Conservation (phyloP, 148 eudicot species). For the Vaccinium myrtillus region DNA sequence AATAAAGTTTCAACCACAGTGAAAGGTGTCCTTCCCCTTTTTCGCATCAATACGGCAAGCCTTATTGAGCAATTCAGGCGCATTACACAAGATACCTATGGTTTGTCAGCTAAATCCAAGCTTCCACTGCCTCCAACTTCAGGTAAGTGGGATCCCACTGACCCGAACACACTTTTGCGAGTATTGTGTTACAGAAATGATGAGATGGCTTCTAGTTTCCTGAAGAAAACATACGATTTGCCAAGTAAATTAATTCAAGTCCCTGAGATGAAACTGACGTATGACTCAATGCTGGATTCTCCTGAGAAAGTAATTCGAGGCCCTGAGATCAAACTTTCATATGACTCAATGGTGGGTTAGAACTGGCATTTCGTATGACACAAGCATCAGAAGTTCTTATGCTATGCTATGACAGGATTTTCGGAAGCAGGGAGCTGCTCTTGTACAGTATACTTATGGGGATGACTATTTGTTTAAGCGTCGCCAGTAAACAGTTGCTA, state of each 20-base stretch:
- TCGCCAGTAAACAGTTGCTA: neutral
- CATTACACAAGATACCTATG: slow-evolving; percentile 29
- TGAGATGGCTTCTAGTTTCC: slow-evolving; percentile 72
- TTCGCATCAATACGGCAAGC: slow-evolving; percentile 43
- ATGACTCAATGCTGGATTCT: slow-evolving; percentile 27
- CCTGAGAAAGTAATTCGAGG: slow-evolving; percentile 43
- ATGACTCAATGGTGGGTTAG: neutral
- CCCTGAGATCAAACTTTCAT: neutral
- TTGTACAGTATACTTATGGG: slow-evolving; percentile 12
- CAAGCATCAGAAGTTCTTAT: neutral
- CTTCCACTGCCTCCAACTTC: slow-evolving; percentile 79
- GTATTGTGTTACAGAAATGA: slow-evolving; percentile 80
- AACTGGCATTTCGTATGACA: neutral
- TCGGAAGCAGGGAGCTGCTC: neutral
- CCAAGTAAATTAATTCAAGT: slow-evolving; percentile 44
- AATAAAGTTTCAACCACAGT: slow-evolving; percentile 51
- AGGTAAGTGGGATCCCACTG: slow-evolving; percentile 68
- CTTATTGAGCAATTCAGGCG: slow-evolving; percentile 64
- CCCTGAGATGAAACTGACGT: neutral
- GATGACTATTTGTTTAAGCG: neutral
- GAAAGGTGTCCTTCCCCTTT: slow-evolving; percentile 53
- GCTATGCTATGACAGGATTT: neutral
- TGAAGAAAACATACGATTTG: slow-evolving; percentile 68
- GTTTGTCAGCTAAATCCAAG: slow-evolving; percentile 47
- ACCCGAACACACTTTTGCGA: slow-evolving; percentile 72